Evolutionary conservation across 140 eudicot species (phyloP), one percentile per base, ranked within the genome.

Genomic region (Cichorium intybus): DNA sequence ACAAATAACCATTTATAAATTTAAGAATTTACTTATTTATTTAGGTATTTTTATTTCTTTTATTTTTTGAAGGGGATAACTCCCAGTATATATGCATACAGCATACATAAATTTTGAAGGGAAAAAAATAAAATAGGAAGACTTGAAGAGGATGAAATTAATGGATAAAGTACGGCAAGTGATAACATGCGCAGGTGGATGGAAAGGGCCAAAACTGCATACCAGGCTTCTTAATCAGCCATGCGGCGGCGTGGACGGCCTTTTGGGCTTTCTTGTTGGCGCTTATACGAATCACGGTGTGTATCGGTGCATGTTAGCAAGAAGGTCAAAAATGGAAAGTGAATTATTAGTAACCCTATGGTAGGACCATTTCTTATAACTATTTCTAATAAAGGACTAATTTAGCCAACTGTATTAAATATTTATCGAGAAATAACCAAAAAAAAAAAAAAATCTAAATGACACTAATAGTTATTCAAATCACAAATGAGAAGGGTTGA

Each of bases 181-280:
- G 76, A 70, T 60, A 60, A 70, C 17, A 52, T 70, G 76, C 69
- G 69, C 76, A 3, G 18, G 68, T 58, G 49, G 35, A 9, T 20
- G 20, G 34, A 39, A 56, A 17, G 31, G 21, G 41, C 56, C 54
- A 56, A 68, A 28, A 53, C 73, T 69, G 65, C 56, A 31, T 65
- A 56, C 47, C 59, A 52, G 55, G 23, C 15, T 62, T 43, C 29
- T 27, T 26, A 41, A n/a, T 62, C 56, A 27, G 27, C 69, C 55
- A 24, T 43, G 33, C 59, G 67, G 47, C 47, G 45, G 33, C 75
- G 18, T 55, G 74, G 5, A 50, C 2, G n/a, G n/a, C n/a, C n/a
- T 34, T 66, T 50, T 48, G 58, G 46, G 50, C n/a, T n/a, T n/a
- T n/a, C n/a, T n/a, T 2, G 12, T 31, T 22, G 21, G 60, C 24